Evolutionary conservation across 73 alveolate genomes (phyloP).

Genomic region (Stentor roeselii): DNA sequence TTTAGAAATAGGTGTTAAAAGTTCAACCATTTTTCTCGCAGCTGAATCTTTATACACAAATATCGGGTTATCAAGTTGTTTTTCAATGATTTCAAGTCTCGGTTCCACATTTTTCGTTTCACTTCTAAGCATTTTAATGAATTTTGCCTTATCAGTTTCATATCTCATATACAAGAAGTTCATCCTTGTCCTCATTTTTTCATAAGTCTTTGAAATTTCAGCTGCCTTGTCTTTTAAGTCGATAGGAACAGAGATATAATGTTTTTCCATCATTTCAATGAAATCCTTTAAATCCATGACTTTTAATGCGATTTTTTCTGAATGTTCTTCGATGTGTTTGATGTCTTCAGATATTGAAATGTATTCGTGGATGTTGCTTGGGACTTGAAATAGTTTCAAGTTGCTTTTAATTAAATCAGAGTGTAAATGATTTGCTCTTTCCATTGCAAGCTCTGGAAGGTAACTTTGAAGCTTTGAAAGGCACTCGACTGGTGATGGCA

Average conservation of each 20-base stretch:
- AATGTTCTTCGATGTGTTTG: neutral
- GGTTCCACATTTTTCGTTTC: neutral
- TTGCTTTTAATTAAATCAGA: neutral
- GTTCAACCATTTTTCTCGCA: neutral
- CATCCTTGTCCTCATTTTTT: neutral
- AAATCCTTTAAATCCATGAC: neutral
- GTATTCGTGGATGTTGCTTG: neutral
- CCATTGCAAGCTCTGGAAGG: constrained; percentile 3
- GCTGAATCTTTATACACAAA: neutral
- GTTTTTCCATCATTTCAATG: neutral
- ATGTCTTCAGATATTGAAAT: neutral
- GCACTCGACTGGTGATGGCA: neutral
- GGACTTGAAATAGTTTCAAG: neutral
- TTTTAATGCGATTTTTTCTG: neutral
- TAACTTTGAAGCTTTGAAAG: too few relatives aligned
- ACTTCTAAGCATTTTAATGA: neutral
- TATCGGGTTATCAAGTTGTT: neutral
- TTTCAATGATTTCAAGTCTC: neutral
- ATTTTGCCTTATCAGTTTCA: neutral
- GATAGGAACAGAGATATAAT: neutral
- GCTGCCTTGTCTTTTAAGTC: neutral
- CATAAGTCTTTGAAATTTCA: neutral
- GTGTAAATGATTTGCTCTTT: neutral
- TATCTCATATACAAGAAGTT: neutral
- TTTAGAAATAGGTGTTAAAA: neutral